Base-by-base conservation (phyloP, 441 rosid species). In the Mallotus japonicus region DNA sequence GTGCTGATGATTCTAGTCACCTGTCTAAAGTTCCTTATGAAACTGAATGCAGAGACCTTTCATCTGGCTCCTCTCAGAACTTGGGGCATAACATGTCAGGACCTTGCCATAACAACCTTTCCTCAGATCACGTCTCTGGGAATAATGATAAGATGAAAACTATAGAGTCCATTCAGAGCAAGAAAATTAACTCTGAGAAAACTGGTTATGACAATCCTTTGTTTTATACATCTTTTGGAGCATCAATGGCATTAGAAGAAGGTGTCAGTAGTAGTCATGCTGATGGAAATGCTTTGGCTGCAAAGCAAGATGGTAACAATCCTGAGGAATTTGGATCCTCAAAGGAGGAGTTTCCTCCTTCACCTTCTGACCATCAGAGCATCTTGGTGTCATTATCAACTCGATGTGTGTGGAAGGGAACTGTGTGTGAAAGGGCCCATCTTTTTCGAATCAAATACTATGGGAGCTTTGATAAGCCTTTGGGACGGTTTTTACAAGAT, bases 301-400 rank as follows among this genome's bases (percentile, higher is more conserved):
- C 68, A 6, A 80, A 75, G 68, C 86, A 76, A 72, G 90, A 84
- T 67, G 66, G 68, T 70, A 75, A 72, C 65, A 70, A 65, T 76
- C 83, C 73, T 28, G 87, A 85, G 70, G 92, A 84, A 67, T 65
- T 73, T 17, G 90, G 83, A 74, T 76, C 85, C 62, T 73, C 75
- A 15, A 88, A 92, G 82, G 97, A 88, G 75, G 97, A 92, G 73
- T 95, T 95, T 85, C 97, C 95, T 77, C 94, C 92, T 17, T 84
- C 97, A 64, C 96, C 95, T 69, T 90, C 95, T 42, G 97, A 95
- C 76, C 95, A 91, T 78, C 98, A 90, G 72, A 92, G 99, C 87
- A 95, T 95, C 87, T 83, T 95, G 86, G 99, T 92, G 74, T 95
- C 95, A 19, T 84, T 92, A 75, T 95, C 97, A 22, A 87, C 98